A percentile compares a stretch with the other conserved stretches of the same genome.
phyloP scores from a whole-genome alignment of 1,284 basidiomycete genomes.

The Microbotryomycetes sp. region DNA sequence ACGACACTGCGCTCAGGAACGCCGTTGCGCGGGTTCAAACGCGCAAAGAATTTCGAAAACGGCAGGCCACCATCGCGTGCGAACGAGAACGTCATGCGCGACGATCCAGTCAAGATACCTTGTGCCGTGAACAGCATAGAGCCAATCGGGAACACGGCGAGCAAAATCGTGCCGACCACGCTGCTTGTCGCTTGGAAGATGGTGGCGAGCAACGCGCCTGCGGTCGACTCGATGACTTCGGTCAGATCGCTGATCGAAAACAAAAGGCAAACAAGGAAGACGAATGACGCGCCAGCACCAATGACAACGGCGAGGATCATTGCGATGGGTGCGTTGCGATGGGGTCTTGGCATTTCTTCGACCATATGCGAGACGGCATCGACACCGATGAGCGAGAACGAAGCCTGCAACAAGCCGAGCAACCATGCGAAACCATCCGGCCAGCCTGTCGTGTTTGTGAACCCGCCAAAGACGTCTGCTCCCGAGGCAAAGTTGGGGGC shows the following conservation, averaged over 20 bases:
- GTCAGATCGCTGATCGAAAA: conserved; percentile 58
- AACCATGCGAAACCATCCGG: conserved; percentile 44
- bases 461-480: conserved; percentile 44
- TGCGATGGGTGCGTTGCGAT: conserved; percentile 52
- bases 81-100: conserved; percentile 61
- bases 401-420: conserved; percentile 44
- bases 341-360: conserved; percentile 57
- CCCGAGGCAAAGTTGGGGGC: conserved; percentile 41
- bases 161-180: conserved; percentile 55
- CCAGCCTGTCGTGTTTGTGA: conserved; percentile 46
- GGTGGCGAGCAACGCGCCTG: conserved; percentile 58
- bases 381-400: conserved; percentile 43
- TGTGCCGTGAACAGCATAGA: conserved; percentile 40
- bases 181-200: conserved; percentile 59
- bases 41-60: conserved; percentile 50
- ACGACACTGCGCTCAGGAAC: conserved; percentile 48
- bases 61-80: conserved; percentile 58
- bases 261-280: conserved; percentile 60
- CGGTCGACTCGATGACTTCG: conserved; percentile 50
- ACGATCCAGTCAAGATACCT: conserved; percentile 56
- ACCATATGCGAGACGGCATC: conserved; percentile 45
- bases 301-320: conserved; percentile 58
- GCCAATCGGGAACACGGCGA: conserved; percentile 44
- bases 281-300: conserved; percentile 52
- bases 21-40: conserved; percentile 50